Evolutionary conservation across 805 yeast genomes (phyloP), one percentile per base, ranked within the genome.

Genomic region (Pichia insulana): DNA sequence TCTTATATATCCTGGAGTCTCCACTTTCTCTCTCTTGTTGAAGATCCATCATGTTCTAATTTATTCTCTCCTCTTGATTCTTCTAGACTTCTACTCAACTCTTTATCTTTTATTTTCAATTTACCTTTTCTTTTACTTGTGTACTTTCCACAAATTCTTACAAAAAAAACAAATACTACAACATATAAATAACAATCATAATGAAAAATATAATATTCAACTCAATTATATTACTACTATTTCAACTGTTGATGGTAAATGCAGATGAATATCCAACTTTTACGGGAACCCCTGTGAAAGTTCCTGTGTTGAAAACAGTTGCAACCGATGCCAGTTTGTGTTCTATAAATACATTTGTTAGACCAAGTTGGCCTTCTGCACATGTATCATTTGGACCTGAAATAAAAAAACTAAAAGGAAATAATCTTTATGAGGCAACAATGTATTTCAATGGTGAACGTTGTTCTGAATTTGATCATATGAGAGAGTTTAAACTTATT

Each of bases 401-500:
- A 11, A 48, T 43, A 10, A 22, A n/a, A 11, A 10, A 45, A 11
- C 20, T 50, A 3, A 32, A 26, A 26, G 31, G 19, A 5, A 27
- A 37, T 20, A 36, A 39, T 34, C 36, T 15, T 3, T 44, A 42
- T 32, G 43, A 46, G 34, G 51, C 44, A 15, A 49, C 50, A 7
- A 34, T 54, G 17, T 36, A 37, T 30, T 54, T 52, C 37, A 18
- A 22, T 10, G 44, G 49, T 25, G 39, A 20, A 1, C 15, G 22
- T 3, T 39, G 41, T 20, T 11, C 38, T 3, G 43, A 41, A 15
- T 45, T 50, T 26, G 44, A 44, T 3, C 28, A 50, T 18, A 35
- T 49, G 30, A 45, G 47, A 3, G 55, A 52, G 34, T 39, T 57
- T 34, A 57, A 58, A 38, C 43, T 61, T 26, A 51, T 54, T 30